These are phyloP conservation scores for Ceratocystis papillata DNA, from an alignment of 2,329 filamentous ascomycete species.

Conservation along the genomic window DNA sequence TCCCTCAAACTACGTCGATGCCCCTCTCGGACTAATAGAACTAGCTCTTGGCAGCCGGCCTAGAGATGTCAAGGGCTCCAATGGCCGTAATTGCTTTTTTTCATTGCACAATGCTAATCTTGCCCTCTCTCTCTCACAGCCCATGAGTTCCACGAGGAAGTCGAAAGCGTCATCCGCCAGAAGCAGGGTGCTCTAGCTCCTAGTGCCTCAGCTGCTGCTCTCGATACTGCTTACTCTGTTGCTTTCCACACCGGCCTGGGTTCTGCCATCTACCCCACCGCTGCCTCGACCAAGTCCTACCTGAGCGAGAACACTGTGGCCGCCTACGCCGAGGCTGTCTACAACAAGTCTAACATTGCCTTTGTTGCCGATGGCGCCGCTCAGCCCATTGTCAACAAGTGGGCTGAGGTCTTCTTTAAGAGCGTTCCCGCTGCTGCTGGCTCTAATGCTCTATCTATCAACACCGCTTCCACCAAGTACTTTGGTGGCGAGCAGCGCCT, in stretches of 20 bases:
- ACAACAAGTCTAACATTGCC: slow-evolving; percentile 81
- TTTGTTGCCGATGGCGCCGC: slow-evolving; percentile 82
- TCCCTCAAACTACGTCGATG: neutral
- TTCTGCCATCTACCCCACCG: slow-evolving; percentile 60
- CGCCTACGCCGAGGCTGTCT: slow-evolving; percentile 66
- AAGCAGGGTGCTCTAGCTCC: slow-evolving; percentile 63
- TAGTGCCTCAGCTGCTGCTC: slow-evolving; percentile 55
- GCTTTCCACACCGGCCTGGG: slow-evolving; percentile 94
- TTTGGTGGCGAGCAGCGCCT: slow-evolving; percentile 90
- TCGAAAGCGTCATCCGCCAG: slow-evolving; percentile 63
- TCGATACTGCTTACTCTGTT: slow-evolving; percentile 74
- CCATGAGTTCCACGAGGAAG: slow-evolving; percentile 82
- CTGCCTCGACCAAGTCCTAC: slow-evolving; percentile 65
- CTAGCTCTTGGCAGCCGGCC: neutral
- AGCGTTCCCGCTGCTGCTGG: slow-evolving; percentile 48
- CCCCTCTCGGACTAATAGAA: neutral
- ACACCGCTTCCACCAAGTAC: slow-evolving; percentile 66
- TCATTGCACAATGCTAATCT: slow-evolving; percentile 24
- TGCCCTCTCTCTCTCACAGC: slow-evolving; percentile 39
- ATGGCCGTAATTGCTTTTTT: neutral
- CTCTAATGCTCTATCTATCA: slow-evolving; percentile 35
- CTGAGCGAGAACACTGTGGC: slow-evolving; percentile 64
- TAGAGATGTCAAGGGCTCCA: neutral
- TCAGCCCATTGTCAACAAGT: slow-evolving; percentile 66
- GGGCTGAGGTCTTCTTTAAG: slow-evolving; percentile 88